Evolutionary conservation across 2,329 filamentous ascomycete species (phyloP), one percentile per base, ranked within the genome.

Genomic region (Stagonosporopsis tanaceti): DNA sequence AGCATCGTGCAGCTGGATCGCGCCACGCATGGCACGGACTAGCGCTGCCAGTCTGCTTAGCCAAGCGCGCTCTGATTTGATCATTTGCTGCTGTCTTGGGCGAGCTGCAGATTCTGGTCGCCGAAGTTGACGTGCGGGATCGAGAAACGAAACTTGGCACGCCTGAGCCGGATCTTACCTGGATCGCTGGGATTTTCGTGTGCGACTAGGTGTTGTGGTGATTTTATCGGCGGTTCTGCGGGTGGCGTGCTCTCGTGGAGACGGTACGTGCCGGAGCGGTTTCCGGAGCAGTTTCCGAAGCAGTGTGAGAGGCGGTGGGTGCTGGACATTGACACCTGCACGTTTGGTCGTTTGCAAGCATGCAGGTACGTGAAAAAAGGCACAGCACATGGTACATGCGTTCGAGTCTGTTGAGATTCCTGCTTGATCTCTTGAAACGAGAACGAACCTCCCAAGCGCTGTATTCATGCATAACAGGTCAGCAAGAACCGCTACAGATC

Each of bases 71-170:
- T 30, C 44, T 53, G 54, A 53, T 57, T 48, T 57, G 54, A 48
- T 45, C 48, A 57, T 46, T 34, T 5, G 6, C 32, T 9, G 15
- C 54, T 45, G n/a, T 8, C 44, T 53, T 24, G 39, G 27, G 54
- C 54, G 48, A 53, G 38, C 54, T 57, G 54, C 54, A 57, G 37
- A 24, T 48, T 45, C 20, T 27, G 45, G 48, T 57, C 54, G 54
- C 48, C 54, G 54, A 57, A 27, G 38, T 53, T 12, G 34, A 57
- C 22, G 20, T 39, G 48, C 48, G 42, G 39, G 50, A 57, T 57
- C 54, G 54, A 42, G 34, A 38, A 20, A 30, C 42, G 32, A 47
- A 25, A 46, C 39, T 20, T 14, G 27, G 25, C 17, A 35, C 20
- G 27, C 24, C n/a, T 15, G 41, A 14, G 32, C 30, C 17, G 34